Evolutionary conservation across 2,329 filamentous ascomycete genomes (phyloP).

Genomic region (Dactylonectria estremocensis): DNA sequence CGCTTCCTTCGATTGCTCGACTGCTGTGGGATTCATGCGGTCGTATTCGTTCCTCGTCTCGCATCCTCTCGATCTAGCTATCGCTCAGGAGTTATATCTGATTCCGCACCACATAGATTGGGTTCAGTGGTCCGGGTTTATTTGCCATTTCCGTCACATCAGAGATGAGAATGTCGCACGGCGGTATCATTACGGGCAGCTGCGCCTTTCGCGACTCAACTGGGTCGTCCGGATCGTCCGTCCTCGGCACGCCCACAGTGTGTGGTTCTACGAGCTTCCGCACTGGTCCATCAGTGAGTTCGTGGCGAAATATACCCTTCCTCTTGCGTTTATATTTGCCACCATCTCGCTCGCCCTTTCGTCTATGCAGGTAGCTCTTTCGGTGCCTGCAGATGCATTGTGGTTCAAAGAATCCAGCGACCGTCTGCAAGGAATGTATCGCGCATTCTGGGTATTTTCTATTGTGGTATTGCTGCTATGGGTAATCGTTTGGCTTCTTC

Average conservation of each 20-base stretch:
- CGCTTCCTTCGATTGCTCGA: neutral
- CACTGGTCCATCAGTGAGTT: neutral
- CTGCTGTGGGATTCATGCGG: neutral
- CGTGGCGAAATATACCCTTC: neutral
- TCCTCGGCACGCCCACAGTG: neutral
- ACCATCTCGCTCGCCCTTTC: neutral
- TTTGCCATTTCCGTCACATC: neutral
- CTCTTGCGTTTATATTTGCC: constrained; percentile 8
- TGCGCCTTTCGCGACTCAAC: neutral
- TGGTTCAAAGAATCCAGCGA: neutral
- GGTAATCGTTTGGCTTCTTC: too few species aligned
- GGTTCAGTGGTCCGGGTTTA: constrained; percentile 4
- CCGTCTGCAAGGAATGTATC: neutral
- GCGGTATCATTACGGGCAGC: neutral
- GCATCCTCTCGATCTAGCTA: neutral
- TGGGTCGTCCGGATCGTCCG: neutral
- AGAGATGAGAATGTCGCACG: neutral
- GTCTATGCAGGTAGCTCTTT: neutral
- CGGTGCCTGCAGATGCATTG: neutral
- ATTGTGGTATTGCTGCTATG: too few species aligned
- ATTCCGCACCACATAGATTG: neutral
- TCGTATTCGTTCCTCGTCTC: neutral
- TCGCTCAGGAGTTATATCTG: neutral
- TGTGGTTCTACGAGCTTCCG: neutral
- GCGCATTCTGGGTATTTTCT: constrained; percentile 4